Conservation (phyloP, 2,329 filamentous ascomycete species). For the Arthrobotrys entomopaga region DNA sequence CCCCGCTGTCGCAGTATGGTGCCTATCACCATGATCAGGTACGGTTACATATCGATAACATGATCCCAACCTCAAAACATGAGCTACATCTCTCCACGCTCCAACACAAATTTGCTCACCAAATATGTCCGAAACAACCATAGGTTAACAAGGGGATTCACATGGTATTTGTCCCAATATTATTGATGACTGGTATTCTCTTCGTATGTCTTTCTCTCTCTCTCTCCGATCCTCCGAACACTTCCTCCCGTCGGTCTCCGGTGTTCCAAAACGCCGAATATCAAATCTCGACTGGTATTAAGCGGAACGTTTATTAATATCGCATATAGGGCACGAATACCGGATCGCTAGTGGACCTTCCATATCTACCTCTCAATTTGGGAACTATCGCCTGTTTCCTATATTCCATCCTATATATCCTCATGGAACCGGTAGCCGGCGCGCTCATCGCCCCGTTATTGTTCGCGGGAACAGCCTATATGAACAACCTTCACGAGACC, state of each 20-base stretch:
- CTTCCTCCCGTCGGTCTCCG: slow-evolving; percentile 24
- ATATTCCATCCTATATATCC: slow-evolving; percentile 83
- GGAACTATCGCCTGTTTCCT: slow-evolving; percentile 73
- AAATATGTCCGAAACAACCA: slow-evolving; percentile 13
- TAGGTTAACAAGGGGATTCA: slow-evolving; percentile 80
- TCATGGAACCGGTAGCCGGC: slow-evolving; percentile 94
- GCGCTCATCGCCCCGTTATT: slow-evolving; percentile 79
- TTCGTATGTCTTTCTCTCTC: slow-evolving; percentile 70
- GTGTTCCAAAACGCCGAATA: slow-evolving; percentile 9
- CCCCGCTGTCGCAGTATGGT: slow-evolving; percentile 72
- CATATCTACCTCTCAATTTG: slow-evolving; percentile 74
- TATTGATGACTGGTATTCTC: slow-evolving; percentile 76
- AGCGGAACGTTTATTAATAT: slow-evolving; percentile 55
- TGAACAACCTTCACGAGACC: slow-evolving; percentile 77
- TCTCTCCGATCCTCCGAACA: slow-evolving; percentile 7
- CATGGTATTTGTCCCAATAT: slow-evolving; percentile 79
- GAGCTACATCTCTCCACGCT: slow-evolving; percentile 57
- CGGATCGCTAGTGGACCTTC: slow-evolving; percentile 72
- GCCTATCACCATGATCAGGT: slow-evolving; percentile 80
- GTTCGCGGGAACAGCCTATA: slow-evolving; percentile 76
- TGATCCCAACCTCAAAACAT: slow-evolving; percentile 55
- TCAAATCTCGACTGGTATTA: neutral
- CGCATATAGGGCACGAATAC: slow-evolving; percentile 69
- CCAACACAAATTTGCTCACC: slow-evolving; percentile 24
- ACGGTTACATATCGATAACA: slow-evolving; percentile 21